Evolutionary conservation across 2,329 filamentous ascomycete species (phyloP), one percentile per base, ranked within the genome.

Genomic region (Akanthomyces dipterigenus): DNA sequence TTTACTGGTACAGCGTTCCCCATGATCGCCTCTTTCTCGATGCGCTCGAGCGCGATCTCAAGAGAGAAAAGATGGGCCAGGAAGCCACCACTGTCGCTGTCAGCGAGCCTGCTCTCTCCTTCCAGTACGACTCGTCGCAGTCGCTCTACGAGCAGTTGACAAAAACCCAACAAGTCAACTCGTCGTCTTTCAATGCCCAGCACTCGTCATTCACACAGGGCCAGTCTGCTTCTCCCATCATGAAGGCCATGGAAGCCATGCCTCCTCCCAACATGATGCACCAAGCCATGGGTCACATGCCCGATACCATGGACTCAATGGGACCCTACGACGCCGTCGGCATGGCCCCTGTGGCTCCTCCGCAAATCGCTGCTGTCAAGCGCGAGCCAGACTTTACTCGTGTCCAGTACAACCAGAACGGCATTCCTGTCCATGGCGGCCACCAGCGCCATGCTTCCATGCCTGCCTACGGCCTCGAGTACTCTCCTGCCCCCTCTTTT

Each of bases 1-100:
- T 99, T 73, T 99, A 98, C 80, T 99, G 95, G 95, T 99, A 98
- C 79, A 97, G 93, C 79, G 95, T 99, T 53, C 95, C 95, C 1
- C 95, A 99, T 75, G 95, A 99, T 77, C 87, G 95, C 60, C 86
- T 99, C 56, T 99, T 99, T 78, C 88, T 99, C 68, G 95, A 99
- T 79, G 95, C 95, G 43, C 82, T 99, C 69, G 95, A 99, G 82
- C 89, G 95, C 66, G 95, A 99, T 73, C 79, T 99, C 72, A 99
- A 99, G 87, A 87, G 95, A 72, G 95, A 99, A 80, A 99, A 99
- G 85, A 98, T 98, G 93, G 89, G 90, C 67, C 95, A 99, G 78
- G 95, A 99, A 78, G 91, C 95, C 62, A 99, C 93, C 56, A 99
- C 95, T 18, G 88, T 96, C 69, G 95, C 95, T 60, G 92, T 98